Conservation (phyloP, 1,284 basidiomycete genomes). For the Cryptococcus floricola region DNA sequence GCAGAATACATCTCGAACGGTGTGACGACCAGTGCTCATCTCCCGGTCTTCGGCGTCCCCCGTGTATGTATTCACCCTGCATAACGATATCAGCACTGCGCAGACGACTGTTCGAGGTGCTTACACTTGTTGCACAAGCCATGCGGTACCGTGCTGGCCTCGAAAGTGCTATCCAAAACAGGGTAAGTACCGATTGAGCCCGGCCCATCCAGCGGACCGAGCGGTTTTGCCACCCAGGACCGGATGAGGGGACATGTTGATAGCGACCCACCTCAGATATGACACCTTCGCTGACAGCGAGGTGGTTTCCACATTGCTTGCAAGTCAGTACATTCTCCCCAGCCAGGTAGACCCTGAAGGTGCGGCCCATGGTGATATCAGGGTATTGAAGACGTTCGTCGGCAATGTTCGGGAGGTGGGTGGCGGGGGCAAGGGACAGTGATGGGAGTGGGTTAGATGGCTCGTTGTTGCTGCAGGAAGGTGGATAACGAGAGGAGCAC, state of each 20-base stretch:
- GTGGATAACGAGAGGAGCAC: too few relatives aligned
- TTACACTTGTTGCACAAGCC: constrained; percentile 87
- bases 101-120: constrained; percentile 36
- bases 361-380: constrained; percentile 34
- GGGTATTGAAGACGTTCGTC: too few relatives aligned
- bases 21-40: constrained; percentile 96
- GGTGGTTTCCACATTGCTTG: constrained; percentile 83
- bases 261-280: constrained; percentile 71
- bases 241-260: neutral
- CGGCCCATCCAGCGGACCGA: neutral
- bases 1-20: constrained; percentile 91
- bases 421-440: too few relatives aligned
- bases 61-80: constrained; percentile 80
- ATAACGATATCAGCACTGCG: neutral
- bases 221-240: constrained; percentile 7
- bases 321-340: constrained; percentile 85
- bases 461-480: too few relatives aligned
- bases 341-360: constrained; percentile 71
- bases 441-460: too few relatives aligned
- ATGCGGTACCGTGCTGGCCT: constrained; percentile 91
- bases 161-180: constrained; percentile 68
- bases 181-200: neutral
- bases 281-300: constrained; percentile 87
- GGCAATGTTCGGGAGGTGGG: too few relatives aligned
- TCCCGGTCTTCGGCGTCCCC: constrained; percentile 84